Percentiles rank a stretch among this genome's conserved stretches.
Evolutionary conservation across 345 rosid genomes (phyloP).

Genomic region (Salix arbutifolia): DNA sequence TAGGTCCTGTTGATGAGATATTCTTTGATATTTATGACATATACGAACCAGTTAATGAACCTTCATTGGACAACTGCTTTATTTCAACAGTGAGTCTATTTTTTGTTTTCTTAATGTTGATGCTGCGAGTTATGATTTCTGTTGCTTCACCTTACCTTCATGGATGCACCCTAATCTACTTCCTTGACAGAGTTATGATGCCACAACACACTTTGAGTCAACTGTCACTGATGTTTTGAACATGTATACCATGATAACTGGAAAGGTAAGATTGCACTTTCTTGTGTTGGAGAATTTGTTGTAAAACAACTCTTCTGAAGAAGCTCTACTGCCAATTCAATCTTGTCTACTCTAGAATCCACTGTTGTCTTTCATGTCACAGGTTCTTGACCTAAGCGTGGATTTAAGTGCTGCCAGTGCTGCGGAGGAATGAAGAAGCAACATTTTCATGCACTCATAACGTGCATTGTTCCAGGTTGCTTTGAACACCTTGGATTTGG

Average conservation of each 20-base stretch:
- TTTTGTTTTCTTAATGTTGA: background rate
- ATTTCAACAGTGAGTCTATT: constrained; percentile 63
- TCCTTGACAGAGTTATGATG: constrained; percentile 82
- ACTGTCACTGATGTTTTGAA: constrained; percentile 81
- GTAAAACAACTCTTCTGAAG: background rate
- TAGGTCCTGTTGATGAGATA: constrained; percentile 82
- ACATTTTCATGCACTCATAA: background rate
- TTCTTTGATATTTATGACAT: constrained; percentile 74
- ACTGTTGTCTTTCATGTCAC: constrained; percentile 2
- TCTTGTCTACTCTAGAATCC: too few species aligned
- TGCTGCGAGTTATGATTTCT: background rate
- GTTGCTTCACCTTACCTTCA: background rate
- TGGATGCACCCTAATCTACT: constrained; percentile 8
- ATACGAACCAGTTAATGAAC: constrained; percentile 78
- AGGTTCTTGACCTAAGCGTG: constrained; percentile 84
- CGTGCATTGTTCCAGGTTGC: background rate
- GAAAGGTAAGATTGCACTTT: constrained; percentile 57
- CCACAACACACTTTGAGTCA: constrained; percentile 93
- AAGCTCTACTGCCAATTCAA: background rate
- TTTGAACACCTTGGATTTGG: background rate
- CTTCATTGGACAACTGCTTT: constrained; percentile 84
- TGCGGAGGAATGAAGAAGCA: constrained; percentile 65
- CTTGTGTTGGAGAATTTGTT: background rate
- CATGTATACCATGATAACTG: constrained; percentile 92
- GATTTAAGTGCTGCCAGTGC: constrained; percentile 89